These are phyloP conservation scores for Sphagnum fallax DNA, from an alignment of 228 moss, liverwort and hornwort genomes.

Conservation along the genomic window DNA sequence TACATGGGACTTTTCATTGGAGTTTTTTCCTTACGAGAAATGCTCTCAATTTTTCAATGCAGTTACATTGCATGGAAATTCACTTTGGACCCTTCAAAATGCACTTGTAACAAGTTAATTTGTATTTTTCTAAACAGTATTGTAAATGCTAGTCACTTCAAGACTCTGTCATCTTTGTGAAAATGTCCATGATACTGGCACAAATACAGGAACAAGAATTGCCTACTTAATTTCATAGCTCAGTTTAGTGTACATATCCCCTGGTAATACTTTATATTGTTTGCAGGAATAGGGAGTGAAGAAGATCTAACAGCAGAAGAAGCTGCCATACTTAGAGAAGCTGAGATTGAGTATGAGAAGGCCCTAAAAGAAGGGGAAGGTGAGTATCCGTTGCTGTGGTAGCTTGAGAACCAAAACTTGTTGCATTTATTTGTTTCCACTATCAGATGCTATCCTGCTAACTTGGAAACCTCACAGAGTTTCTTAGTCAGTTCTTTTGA, in stretches of 20 bases:
- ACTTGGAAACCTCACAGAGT: too few species aligned
- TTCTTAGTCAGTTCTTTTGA: neutral
- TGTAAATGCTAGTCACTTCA: neutral
- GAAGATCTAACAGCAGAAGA: slow-evolving; percentile 36
- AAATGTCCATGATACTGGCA: neutral
- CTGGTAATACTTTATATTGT: neutral
- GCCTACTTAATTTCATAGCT: neutral
- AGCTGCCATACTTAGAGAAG: slow-evolving; percentile 35
- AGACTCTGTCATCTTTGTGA: neutral
- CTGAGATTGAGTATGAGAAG: slow-evolving; percentile 38
- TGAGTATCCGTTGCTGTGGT: slow-evolving; percentile 1
- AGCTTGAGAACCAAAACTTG: too few species aligned
- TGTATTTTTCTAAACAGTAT: neutral
- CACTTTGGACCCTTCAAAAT: too few species aligned
- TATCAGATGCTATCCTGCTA: too few species aligned
- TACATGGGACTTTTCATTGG: too few species aligned
- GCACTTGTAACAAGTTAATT: neutral
- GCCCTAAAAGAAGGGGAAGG: slow-evolving; percentile 29
- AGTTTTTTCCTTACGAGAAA: too few species aligned
- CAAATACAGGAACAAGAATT: neutral
- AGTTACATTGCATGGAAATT: too few species aligned
- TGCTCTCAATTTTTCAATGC: too few species aligned
- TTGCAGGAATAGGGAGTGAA: slow-evolving; percentile 19
- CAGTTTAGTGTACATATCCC: too few species aligned
- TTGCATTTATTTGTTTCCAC: too few species aligned